phyloP scores from a whole-genome alignment of 1,284 basidiomycete species.

The Cryptococcus amylolentus region DNA sequence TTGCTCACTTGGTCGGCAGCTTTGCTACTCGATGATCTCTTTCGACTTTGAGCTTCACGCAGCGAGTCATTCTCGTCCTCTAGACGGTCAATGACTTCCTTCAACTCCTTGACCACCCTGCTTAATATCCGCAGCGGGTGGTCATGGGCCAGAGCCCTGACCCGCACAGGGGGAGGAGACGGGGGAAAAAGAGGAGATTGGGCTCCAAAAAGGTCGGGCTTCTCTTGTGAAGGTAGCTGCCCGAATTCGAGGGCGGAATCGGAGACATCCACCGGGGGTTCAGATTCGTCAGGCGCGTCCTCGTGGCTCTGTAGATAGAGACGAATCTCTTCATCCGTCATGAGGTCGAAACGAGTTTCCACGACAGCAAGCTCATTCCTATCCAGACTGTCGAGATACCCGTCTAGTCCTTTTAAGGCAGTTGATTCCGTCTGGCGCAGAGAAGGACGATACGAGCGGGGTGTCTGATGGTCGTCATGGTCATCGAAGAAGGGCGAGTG shows the following conservation, averaged over 20 bases:
- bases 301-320: slow-evolving; percentile 11
- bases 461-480: not conserved
- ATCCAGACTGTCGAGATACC: slow-evolving; percentile 26
- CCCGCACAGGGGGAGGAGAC: slow-evolving; percentile 27
- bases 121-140: slow-evolving; percentile 38
- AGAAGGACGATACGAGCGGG: not conserved
- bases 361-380: slow-evolving; percentile 34
- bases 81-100: slow-evolving; percentile 28
- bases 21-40: not conserved
- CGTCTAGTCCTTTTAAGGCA: slow-evolving; percentile 1
- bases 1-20: slow-evolving; percentile 25
- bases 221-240: too few relatives aligned
- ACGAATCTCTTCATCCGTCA: slow-evolving; percentile 33
- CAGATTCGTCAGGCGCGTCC: not conserved
- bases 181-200: slow-evolving; percentile 40
- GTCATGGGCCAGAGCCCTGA: slow-evolving; percentile 6
- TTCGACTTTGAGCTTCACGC: slow-evolving; percentile 3
- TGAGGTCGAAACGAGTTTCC: slow-evolving; percentile 38
- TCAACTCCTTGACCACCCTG: slow-evolving; percentile 37
- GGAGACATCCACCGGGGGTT: not conserved
- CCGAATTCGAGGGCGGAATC: not conserved
- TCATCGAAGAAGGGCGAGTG: not conserved
- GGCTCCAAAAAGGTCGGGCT: not conserved
- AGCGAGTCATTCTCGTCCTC: slow-evolving; percentile 37
- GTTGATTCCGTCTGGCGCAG: slow-evolving; percentile 7